phyloP scores from a whole-genome alignment of 257 asterid genomes.

The Scutellaria baicalensis region DNA sequence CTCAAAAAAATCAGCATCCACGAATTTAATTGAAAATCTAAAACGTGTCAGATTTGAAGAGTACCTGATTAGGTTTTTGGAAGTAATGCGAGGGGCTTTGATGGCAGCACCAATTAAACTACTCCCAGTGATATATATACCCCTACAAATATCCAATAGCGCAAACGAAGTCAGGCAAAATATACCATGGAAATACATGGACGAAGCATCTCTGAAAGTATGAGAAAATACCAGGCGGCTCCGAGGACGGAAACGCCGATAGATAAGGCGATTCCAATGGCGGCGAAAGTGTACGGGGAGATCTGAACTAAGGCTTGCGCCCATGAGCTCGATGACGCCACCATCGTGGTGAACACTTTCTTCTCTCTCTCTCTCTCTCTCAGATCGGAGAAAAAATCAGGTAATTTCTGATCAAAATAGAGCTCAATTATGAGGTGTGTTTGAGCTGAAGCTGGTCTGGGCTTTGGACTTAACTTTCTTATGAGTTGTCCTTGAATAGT shows the following conservation, averaged over 20 bases:
- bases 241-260: slow-evolving; percentile 99
- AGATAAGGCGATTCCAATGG: slow-evolving; percentile 87
- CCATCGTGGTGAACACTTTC: slow-evolving; percentile 39
- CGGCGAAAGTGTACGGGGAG: slow-evolving; percentile 93
- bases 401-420: neutral
- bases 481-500: neutral
- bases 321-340: slow-evolving; percentile 78
- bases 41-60: slow-evolving; percentile 3
- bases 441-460: neutral
- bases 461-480: neutral
- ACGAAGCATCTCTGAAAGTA: neutral
- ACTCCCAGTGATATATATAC: slow-evolving; percentile 76
- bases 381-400: slow-evolving; percentile 19
- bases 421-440: neutral
- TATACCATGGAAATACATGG: neutral
- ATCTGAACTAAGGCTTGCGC: slow-evolving; percentile 73
- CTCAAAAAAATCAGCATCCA: neutral
- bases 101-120: slow-evolving; percentile 81
- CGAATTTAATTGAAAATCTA: neutral
- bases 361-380: slow-evolving; percentile 1
- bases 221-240: slow-evolving; percentile 74
- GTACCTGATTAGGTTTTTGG: slow-evolving; percentile 78
- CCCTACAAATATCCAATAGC: slow-evolving; percentile 33
- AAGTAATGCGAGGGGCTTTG: slow-evolving; percentile 79
- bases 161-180: neutral